Evolutionary conservation across 805 yeast genomes (phyloP), one percentile per base, ranked within the genome.

Genomic region (Metschnikowia gelsemii): DNA sequence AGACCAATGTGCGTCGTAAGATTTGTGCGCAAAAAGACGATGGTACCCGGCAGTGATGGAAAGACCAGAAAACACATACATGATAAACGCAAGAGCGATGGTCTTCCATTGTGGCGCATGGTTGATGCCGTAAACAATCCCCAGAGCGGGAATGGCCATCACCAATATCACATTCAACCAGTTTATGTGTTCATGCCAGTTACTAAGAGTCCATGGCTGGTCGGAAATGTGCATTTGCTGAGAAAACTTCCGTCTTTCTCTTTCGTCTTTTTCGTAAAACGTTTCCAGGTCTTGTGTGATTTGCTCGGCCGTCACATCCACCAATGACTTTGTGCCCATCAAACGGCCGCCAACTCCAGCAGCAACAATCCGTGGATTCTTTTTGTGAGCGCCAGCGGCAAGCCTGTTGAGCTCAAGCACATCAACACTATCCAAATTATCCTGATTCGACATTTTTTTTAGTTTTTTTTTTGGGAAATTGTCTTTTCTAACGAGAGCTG

Each of bases 21-120:
- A 72, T 61, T 82, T 79, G 64, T 86, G 95, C 21, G 93, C 70
- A 80, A 82, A 86, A 49, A 83, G 69, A 64, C 95, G 72, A 58
- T 86, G 95, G 64, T 86, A 86, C 38, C 95, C 95, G 12, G 86
- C 93, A 17, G 93, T 86, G 61, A 86, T 82, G 32, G 91, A 84
- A 19, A 83, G 48, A 55, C 95, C 95, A 47, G 82, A 78, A 39
- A 79, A 61, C 13, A 65, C 55, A 58, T 83, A 86, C 40, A 80
- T 63, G 14, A 74, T 38, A 16, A 82, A 35, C 0, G 82, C 73
- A 56, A 83, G 76, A 14, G 69, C 52, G 2, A 79, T 52, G 2
- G 95, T 75, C 51, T 77, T 72, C 43, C 54, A 46, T 32, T 71
- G 71, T 29, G 85, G 73, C 7, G 80, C 78, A 32, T 75, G 72